A percentile compares a stretch with the other conserved stretches of the same genome.
Conservation (phyloP, 2,329 filamentous ascomycete genomes). For the Clarireedia hainanense region DNA sequence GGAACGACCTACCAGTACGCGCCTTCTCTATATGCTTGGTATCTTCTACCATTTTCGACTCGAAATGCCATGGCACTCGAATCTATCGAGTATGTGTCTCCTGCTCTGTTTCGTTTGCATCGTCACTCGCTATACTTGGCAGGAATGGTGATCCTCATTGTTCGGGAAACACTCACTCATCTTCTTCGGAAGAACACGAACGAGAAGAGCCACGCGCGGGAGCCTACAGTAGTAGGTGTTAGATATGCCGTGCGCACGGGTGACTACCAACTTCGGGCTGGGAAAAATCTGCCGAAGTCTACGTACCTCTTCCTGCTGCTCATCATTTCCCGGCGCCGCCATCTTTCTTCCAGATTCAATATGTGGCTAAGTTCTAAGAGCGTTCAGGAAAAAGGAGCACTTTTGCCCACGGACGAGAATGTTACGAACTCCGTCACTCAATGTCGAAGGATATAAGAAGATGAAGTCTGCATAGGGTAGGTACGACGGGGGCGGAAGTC, state of each 20-base stretch:
- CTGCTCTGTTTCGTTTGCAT: not conserved
- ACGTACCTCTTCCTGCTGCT: not conserved
- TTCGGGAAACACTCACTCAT: conserved; percentile 3
- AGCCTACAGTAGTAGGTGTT: not conserved
- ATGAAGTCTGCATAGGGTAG: not conserved
- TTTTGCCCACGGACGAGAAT: too few species aligned
- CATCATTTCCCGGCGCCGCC: not conserved
- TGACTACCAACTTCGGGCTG: not conserved
- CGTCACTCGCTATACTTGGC: not conserved
- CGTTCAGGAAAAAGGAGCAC: too few species aligned
- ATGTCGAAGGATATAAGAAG: not conserved
- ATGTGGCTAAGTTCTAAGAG: too few species aligned
- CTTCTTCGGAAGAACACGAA: conserved; percentile 2
- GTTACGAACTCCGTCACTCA: not conserved
- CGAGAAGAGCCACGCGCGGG: not conserved
- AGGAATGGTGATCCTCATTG: not conserved
- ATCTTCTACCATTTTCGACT: conserved; percentile 40
- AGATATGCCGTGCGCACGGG: not conserved
- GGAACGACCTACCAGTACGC: conserved; percentile 23
- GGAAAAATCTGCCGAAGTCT: not conserved
- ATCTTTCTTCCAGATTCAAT: not conserved
- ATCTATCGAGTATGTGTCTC: conserved; percentile 29
- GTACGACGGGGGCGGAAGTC: not conserved
- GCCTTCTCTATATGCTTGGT: conserved; percentile 40
- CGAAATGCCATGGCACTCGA: conserved; percentile 25